phyloP scores from a whole-genome alignment of 495 filamentous ascomycete genomes.

The Xylaria intraflava region DNA sequence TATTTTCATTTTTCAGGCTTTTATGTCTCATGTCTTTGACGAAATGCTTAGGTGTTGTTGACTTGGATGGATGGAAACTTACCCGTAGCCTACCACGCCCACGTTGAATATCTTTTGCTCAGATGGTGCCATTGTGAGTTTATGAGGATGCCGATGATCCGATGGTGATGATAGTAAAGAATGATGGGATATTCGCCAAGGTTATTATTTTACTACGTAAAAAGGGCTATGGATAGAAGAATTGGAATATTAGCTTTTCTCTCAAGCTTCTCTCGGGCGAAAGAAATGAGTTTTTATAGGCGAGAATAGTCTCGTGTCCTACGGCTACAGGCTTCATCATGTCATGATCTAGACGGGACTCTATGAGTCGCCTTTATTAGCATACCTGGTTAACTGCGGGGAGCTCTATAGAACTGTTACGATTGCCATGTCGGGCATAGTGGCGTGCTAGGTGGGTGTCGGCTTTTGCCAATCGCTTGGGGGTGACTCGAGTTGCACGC shows the following conservation, averaged over 20 bases:
- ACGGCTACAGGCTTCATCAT: background rate
- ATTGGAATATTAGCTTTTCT: too few relatives aligned
- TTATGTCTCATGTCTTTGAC: background rate
- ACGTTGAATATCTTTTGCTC: slow-evolving; percentile 39
- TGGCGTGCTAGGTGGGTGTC: too few relatives aligned
- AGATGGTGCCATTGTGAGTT: slow-evolving; percentile 14
- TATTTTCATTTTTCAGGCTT: background rate
- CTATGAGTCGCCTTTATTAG: too few relatives aligned
- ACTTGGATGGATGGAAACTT: slow-evolving; percentile 13
- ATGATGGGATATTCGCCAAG: background rate
- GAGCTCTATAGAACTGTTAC: slow-evolving; percentile 2
- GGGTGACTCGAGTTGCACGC: too few relatives aligned
- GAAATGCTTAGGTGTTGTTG: too few relatives aligned
- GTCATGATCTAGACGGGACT: too few relatives aligned
- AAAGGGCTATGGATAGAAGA: too few relatives aligned
- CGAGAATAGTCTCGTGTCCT: background rate
- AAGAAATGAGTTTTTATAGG: background rate
- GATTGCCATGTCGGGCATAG: slow-evolving; percentile 2
- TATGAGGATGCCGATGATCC: background rate
- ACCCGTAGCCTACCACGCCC: slow-evolving; percentile 51
- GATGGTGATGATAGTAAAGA: background rate
- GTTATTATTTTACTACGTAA: background rate
- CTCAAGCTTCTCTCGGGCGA: background rate
- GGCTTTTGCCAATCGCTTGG: too few relatives aligned
- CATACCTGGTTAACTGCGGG: too few relatives aligned